Percentiles rank a stretch among this genome's conserved stretches.
Conservation (phyloP, 2,329 filamentous ascomycete species). For the Pseudogymnoascus sp. region DNA sequence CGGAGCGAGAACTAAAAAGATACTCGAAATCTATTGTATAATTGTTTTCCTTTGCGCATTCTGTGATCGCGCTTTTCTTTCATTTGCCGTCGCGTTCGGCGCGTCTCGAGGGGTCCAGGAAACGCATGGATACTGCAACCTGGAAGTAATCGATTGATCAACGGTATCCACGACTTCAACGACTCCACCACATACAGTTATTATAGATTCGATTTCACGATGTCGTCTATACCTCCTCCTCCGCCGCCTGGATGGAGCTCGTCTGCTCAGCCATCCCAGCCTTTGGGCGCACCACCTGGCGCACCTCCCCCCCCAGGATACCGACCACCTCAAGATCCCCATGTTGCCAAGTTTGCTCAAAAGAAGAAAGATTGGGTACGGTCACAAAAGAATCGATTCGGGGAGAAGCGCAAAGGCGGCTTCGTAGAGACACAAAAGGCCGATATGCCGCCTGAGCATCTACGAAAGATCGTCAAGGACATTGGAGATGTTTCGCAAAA, state of each 20-base stretch:
- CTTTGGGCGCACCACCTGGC: constrained; percentile 35
- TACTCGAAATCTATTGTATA: constrained; percentile 6
- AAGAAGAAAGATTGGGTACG: constrained; percentile 99
- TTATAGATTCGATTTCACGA: constrained; percentile 25
- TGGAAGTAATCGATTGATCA: constrained; percentile 2
- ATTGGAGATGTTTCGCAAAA: constrained; percentile 99
- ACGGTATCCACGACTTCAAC: constrained; percentile 8
- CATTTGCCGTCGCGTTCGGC: constrained; percentile 13
- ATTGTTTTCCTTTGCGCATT: constrained; percentile 7
- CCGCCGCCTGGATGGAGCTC: constrained; percentile 60
- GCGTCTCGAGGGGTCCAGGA: constrained; percentile 5
- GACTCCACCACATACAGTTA: not conserved
- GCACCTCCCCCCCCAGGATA: constrained; percentile 78
- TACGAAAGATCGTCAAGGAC: constrained; percentile 96
- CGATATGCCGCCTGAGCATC: constrained; percentile 95
- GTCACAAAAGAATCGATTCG: constrained; percentile 82
- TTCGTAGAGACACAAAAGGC: constrained; percentile 98
- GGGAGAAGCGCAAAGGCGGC: constrained; percentile 91
- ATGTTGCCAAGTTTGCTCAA: constrained; percentile 88
- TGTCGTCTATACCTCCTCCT: constrained; percentile 54
- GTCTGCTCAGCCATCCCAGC: constrained; percentile 41
- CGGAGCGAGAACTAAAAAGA: constrained; percentile 6
- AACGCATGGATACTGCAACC: constrained; percentile 4
- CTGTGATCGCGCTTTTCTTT: constrained; percentile 8
- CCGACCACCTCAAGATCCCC: constrained; percentile 69